Conservation (phyloP, 1,284 basidiomycete species). For the Heterobasidion annosum region DNA sequence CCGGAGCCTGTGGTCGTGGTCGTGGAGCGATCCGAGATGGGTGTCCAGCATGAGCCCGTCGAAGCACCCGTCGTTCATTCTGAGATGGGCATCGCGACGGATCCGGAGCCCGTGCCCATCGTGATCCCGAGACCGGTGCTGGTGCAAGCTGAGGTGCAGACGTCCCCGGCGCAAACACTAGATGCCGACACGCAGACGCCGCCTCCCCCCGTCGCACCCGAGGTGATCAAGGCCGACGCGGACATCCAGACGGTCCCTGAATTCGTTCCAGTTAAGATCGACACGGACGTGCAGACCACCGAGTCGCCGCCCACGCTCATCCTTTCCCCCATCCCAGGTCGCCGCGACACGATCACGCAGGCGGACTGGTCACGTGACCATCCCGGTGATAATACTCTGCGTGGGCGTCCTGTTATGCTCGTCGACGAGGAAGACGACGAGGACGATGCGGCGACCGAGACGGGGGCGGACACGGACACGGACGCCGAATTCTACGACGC, state of each 20-base stretch:
- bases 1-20: slow-evolving; percentile 6
- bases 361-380: slow-evolving; percentile 30
- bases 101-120: slow-evolving; percentile 6
- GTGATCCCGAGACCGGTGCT: slow-evolving; percentile 12
- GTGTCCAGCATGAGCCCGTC: slow-evolving; percentile 29
- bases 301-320: not conserved
- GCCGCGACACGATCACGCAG: slow-evolving; percentile 41
- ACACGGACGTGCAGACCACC: not conserved
- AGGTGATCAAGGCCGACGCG: not conserved
- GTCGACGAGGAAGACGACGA: slow-evolving; percentile 30
- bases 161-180: slow-evolving; percentile 15
- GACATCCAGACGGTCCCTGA: not conserved
- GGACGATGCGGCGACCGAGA: slow-evolving; percentile 52
- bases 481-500: slow-evolving; percentile 77
- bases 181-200: slow-evolving; percentile 22
- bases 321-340: slow-evolving; percentile 7
- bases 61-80: slow-evolving; percentile 20
- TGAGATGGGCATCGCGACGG: slow-evolving; percentile 22
- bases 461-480: slow-evolving; percentile 55
- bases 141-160: slow-evolving; percentile 31
- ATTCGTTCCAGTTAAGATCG: not conserved
- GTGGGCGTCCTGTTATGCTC: slow-evolving; percentile 24
- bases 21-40: slow-evolving; percentile 23
- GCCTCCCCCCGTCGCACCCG: slow-evolving; percentile 9
- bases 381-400: slow-evolving; percentile 40